These are phyloP conservation scores for Lobulomyces angularis DNA, from an alignment of 192 early-diverging fungal genomes.

Conservation along the genomic window DNA sequence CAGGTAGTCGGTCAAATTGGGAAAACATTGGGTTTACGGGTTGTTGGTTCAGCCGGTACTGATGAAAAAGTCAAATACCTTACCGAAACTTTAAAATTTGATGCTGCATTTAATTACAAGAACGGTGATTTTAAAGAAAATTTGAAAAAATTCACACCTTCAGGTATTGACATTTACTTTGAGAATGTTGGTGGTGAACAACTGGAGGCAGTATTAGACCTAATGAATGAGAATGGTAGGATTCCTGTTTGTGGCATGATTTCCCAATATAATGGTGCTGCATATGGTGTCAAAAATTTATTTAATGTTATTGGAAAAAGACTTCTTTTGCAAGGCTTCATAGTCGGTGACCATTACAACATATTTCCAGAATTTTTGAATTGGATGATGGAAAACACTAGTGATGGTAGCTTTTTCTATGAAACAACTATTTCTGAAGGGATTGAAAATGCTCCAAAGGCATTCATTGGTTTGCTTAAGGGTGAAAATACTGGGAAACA, in stretches of 20 bases:
- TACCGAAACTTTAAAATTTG: slow-evolving; percentile 52
- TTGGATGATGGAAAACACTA: no score
- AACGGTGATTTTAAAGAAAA: slow-evolving; percentile 35
- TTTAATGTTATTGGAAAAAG: slow-evolving; percentile 38
- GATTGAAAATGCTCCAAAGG: slow-evolving; percentile 48
- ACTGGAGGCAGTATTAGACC: slow-evolving; percentile 55
- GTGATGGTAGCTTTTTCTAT: no score
- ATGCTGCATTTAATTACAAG: slow-evolving; percentile 91
- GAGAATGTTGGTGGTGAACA: slow-evolving; percentile 74
- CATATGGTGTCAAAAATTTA: slow-evolving; percentile 49
- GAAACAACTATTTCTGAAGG: slow-evolving; percentile 43
- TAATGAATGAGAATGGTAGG: slow-evolving; percentile 53
- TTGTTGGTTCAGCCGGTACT: slow-evolving; percentile 71
- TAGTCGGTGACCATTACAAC: slow-evolving; percentile 40
- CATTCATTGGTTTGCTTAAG: slow-evolving; percentile 29
- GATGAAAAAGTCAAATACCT: slow-evolving; percentile 73
- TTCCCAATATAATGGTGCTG: slow-evolving; percentile 48
- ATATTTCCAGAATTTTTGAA: no score
- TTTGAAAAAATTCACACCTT: slow-evolving; percentile 50
- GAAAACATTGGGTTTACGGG: slow-evolving; percentile 58
- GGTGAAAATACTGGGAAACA: slow-evolving; percentile 33
- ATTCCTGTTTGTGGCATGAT: slow-evolving; percentile 65
- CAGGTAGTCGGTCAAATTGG: slow-evolving; percentile 73
- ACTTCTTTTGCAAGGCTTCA: slow-evolving; percentile 53
- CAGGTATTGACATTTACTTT: slow-evolving; percentile 81